Conservation (phyloP, 73 alveolate genomes). For the Durusdinium trenchii region DNA sequence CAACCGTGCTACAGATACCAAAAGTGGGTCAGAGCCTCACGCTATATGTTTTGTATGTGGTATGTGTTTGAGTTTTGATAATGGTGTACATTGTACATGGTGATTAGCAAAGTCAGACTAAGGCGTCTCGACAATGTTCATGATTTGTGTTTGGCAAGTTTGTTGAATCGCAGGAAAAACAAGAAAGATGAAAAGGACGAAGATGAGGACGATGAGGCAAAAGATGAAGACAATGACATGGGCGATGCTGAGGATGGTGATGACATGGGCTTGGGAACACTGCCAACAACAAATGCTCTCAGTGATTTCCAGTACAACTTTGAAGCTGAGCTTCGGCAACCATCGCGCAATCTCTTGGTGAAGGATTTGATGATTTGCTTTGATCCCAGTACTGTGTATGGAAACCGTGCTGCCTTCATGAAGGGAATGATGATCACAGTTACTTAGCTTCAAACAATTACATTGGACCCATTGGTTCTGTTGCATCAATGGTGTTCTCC, state of each 20-base stretch:
- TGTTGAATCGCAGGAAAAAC: background rate
- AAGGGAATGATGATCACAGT: background rate
- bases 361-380: slow-evolving; percentile 10
- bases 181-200: slow-evolving; percentile 22
- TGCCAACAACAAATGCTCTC: background rate
- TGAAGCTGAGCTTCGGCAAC: slow-evolving; percentile 8
- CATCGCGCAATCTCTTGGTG: background rate
- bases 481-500: too few species aligned
- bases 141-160: too few species aligned
- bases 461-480: too few species aligned
- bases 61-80: too few species aligned
- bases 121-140: too few species aligned
- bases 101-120: too few species aligned
- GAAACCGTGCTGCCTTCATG: background rate
- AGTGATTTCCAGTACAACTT: background rate
- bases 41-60: background rate
- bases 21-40: background rate
- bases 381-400: background rate
- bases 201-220: background rate
- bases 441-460: background rate
- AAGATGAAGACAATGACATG: background rate
- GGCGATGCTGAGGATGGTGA: background rate
- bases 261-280: background rate
- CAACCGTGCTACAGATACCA: background rate
- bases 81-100: too few species aligned